Base-by-base conservation (phyloP, 257 asterid species). In the Anisodus acutangulus region DNA sequence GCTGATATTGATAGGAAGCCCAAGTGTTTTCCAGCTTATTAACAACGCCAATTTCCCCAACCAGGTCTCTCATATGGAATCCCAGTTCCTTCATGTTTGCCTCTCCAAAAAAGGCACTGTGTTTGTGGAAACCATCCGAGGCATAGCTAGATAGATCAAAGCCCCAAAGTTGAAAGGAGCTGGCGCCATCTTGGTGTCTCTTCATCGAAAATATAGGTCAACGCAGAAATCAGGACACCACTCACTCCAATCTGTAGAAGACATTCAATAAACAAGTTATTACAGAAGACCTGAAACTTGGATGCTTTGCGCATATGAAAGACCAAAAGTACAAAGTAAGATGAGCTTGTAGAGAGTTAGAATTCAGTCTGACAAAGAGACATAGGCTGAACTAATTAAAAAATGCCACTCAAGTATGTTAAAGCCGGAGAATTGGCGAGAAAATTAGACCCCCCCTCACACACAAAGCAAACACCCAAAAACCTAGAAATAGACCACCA, bases 111-210 rank as follows among this genome's bases (percentile, higher is more conserved):
- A 51, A 82, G 60, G 69, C 69, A 53, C 69, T 16, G 67, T 11
- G 37, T 35, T 35, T n/a, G 70, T 6, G 53, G 19, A 53, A 51
- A 78, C 41, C 15, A 74, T 53, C 13, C 5, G 17, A 17, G 35
- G 67, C 69, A 54, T 43, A 4, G 31, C 11, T 53, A 43, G 35
- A 45, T 35, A 19, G 60, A 63, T 85, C 88, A 93, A 37, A 91
- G 87, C 76, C 97, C 98, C 89, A 97, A 74, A 47, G 88, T 88
- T 10, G 94, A 85, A 54, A 93, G 94, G 85, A 97, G 98, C 78
- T 91, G 93, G 55, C 90, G 96, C 98, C 99, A 97, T 88, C 99
- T 91, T 10, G 98, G 98, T 83, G 98, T 91, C 88, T 97, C 99
- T 90, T 93, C 97, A 0, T 97, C 99, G 8, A 97, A 97, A 80